A percentile compares a stretch with the other conserved stretches of the same genome.
Conservation (phyloP, 2,329 filamentous ascomycete species). For the Hawksworthiomyces lignivorus region DNA sequence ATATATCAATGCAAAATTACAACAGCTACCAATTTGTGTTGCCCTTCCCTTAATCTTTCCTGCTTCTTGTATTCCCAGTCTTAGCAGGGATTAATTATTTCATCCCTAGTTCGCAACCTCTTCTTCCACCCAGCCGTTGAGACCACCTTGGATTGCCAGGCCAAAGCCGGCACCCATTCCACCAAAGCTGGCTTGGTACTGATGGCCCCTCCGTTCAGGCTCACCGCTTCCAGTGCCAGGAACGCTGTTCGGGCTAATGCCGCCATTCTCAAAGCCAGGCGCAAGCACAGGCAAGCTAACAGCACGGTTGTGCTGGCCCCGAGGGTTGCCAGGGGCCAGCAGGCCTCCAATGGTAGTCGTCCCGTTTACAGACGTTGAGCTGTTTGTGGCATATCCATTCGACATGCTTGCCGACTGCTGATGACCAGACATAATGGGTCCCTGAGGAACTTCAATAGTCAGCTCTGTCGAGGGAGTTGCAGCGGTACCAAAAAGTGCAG, state of each 20-base stretch:
- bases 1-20: conserved; percentile 26
- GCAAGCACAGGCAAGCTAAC: conserved; percentile 76
- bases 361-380: conserved; percentile 37
- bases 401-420: conserved; percentile 59
- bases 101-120: conserved; percentile 49
- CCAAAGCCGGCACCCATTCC: conserved; percentile 52
- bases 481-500: conserved; percentile 70
- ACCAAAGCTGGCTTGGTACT: conserved; percentile 57
- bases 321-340: conserved; percentile 59
- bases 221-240: conserved; percentile 37
- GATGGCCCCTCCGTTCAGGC: conserved; percentile 54
- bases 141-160: conserved; percentile 53
- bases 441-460: conserved; percentile 52
- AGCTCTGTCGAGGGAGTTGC: conserved; percentile 52
- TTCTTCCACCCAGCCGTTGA: conserved; percentile 63
- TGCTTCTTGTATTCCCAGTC: conserved; percentile 9
- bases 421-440: conserved; percentile 49
- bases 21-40: conserved; percentile 31
- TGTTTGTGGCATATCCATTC: conserved; percentile 51
- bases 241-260: conserved; percentile 41
- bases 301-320: conserved; percentile 65
- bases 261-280: conserved; percentile 54
- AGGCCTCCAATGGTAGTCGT: conserved; percentile 69
- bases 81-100: no score
- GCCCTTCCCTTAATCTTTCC: conserved; percentile 10